Evolutionary conservation across 2,329 filamentous ascomycete genomes (phyloP), one percentile per base, ranked within the genome.

Genomic region (Xylariales sp.): DNA sequence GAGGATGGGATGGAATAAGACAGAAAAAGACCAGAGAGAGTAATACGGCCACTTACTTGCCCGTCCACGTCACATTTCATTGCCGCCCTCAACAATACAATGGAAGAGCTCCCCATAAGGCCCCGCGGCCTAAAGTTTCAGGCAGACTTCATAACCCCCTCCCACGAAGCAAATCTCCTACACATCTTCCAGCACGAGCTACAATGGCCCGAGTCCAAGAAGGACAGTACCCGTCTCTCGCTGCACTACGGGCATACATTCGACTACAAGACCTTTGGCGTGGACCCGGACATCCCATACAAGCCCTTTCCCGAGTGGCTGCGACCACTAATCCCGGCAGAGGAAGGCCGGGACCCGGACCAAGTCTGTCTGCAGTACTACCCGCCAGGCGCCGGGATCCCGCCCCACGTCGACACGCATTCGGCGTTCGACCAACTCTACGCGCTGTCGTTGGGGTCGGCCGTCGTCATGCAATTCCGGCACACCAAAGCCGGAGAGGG

Each of bases 331-430:
- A 78, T 87, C 3, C 83, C 85, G 0, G 84, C 1, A 1, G 46
- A 34, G 10, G 48, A 28, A 8, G 52, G 18, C 1, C 79, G 83
- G 0, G 80, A 79, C 0, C 85, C 86, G 0, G 86, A 88, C 59
- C 87, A 89, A 73, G 86, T 89, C 70, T 89, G 86, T 70, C 78
- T 75, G 45, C 87, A 89, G 76, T 84, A 88, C 74, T 89, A 89
- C 73, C 84, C 87, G 0, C 87, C 87, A 0, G 87, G 87, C 5
- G 80, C 84, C 0, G 87, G 87, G 1, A 89, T 89, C 71, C 87
- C 87, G 9, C 87, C 87, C 0, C 87, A 89, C 71, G 86, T 86
- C 61, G 87, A 89, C 76, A 87, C 87, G 3, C 87, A 89, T 75
- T 80, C 78, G 57, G 77, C 81, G 8, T 85, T 79, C 67, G 74